Base-by-base conservation (phyloP, 345 rosid genomes). In the Heritiera littoralis region DNA sequence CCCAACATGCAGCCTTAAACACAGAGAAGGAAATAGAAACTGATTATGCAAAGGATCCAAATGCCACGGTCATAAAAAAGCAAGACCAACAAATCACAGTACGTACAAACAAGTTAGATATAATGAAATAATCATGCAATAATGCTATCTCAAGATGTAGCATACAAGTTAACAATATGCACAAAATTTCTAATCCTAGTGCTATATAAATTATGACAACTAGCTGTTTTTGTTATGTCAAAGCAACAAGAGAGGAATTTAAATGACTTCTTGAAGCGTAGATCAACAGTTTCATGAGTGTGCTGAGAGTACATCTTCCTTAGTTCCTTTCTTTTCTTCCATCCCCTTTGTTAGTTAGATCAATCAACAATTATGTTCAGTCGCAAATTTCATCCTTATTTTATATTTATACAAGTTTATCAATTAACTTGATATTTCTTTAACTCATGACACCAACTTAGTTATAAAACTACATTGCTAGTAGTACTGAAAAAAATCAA, bases 1-100 rank as follows among this genome's bases (percentile, higher is more conserved):
- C 67, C 32, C 32, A 35, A 38, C 46, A 56, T 35, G 46, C 71
- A 61, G 12, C 68, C 49, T 41, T 74, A 74, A 81, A 54, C 63
- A 55, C 60, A 17, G 18, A 43, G 38, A 35, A 76, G 54, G 14
- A 55, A 63, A 30, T 35, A 23, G 45, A 43, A 52, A 66, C 74
- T 10, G 48, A 65, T 66, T 63, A 63, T 9, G 38, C 32, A 70
- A 46, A 70, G 30, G 32, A 46, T 51, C 12, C 43, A 51, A 51
- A 71, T 14, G 23, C 45, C 28, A 51, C 12, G 30, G 23, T 15
- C 60, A 55, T 32, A 1, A 2, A 15, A 71, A 28, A 15, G 41
- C 0, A 71, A 52, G 23, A 51, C 14, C 20, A 70, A 28, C 41
- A 23, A 20, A 45, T 48, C 28, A 7, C 43, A 51, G 60, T 71